phyloP scores from a whole-genome alignment of 805 yeast species.

The Metschnikowia santaceciliae region DNA sequence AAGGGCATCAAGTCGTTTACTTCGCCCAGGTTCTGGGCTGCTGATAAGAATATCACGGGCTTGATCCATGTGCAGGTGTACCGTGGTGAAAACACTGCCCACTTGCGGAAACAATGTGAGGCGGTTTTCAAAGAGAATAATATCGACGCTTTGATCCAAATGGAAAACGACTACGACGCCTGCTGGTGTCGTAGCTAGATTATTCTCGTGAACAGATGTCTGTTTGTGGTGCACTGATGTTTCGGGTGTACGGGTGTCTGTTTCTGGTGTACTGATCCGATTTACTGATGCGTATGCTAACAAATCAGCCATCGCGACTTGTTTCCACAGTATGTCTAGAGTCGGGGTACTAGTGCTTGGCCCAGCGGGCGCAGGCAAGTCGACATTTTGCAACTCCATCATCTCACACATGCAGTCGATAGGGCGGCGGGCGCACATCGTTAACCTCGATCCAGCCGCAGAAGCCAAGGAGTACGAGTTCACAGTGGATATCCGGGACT shows the following conservation, averaged over 20 bases:
- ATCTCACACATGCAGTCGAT: constrained; percentile 83
- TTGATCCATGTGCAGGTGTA: constrained; percentile 76
- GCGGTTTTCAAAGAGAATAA: constrained; percentile 46
- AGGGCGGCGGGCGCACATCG: constrained; percentile 92
- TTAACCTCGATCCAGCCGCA: constrained; percentile 95
- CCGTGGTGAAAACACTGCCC: constrained; percentile 60
- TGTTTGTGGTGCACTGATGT: background rate
- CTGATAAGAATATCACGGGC: constrained; percentile 44
- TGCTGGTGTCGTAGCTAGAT: constrained; percentile 61
- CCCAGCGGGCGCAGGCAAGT: constrained; percentile 96
- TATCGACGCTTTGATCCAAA: constrained; percentile 60
- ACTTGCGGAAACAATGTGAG: constrained; percentile 58
- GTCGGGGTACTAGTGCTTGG: constrained; percentile 93
- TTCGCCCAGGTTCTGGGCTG: constrained; percentile 91
- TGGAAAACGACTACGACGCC: constrained; percentile 57
- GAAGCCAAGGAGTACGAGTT: constrained; percentile 89
- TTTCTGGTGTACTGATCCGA: background rate
- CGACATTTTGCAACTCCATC: constrained; percentile 87
- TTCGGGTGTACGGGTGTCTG: no score
- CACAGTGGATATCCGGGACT: constrained; percentile 86
- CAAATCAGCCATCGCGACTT: background rate
- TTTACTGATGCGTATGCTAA: no score
- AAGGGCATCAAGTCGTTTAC: constrained; percentile 84
- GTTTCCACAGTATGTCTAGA: constrained; percentile 62
- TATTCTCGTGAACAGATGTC: no score